Evolutionary conservation across 2,329 filamentous ascomycete genomes (phyloP).

Genomic region (Claviceps sorghi): DNA sequence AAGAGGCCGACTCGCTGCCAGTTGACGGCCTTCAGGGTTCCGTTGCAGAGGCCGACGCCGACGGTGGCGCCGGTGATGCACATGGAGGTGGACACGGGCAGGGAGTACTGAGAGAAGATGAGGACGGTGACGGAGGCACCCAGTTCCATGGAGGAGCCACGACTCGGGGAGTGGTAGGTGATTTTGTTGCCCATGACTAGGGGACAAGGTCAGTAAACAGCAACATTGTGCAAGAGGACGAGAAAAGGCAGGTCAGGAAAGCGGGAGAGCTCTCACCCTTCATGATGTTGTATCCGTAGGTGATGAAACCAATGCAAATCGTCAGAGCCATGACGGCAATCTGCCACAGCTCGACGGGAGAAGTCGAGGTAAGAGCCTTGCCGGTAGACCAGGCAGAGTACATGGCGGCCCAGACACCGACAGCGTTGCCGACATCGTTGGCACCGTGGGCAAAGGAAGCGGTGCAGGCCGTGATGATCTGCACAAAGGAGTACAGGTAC

Average conservation of each 20-base stretch:
- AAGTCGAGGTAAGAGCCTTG: constrained; percentile 43
- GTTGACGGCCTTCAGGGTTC: constrained; percentile 57
- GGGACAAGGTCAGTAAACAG: not conserved
- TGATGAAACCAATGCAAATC: constrained; percentile 54
- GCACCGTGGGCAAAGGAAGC: constrained; percentile 64
- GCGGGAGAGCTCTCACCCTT: constrained; percentile 39
- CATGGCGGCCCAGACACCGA: constrained; percentile 56
- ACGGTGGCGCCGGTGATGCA: constrained; percentile 70
- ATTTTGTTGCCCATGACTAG: constrained; percentile 69
- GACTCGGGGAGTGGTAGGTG: constrained; percentile 48
- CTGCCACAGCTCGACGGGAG: constrained; percentile 59
- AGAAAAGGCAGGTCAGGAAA: not conserved
- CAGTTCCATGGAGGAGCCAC: constrained; percentile 61
- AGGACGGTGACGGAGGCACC: constrained; percentile 64
- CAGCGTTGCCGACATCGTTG: constrained; percentile 63
- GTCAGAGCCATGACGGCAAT: constrained; percentile 51
- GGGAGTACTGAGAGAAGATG: constrained; percentile 58
- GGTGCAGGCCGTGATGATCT: constrained; percentile 54
- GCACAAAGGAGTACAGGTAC: constrained; percentile 53
- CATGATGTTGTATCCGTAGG: constrained; percentile 76
- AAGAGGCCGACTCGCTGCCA: constrained; percentile 57
- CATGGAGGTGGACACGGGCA: constrained; percentile 65
- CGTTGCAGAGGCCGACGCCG: constrained; percentile 65
- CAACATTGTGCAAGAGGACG: not conserved
- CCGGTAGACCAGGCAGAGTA: constrained; percentile 53